Percentiles rank a stretch among this genome's conserved stretches.
These are phyloP conservation scores for Coffea humblotiana DNA, from an alignment of 305 asterid genomes.

Conservation along the genomic window DNA sequence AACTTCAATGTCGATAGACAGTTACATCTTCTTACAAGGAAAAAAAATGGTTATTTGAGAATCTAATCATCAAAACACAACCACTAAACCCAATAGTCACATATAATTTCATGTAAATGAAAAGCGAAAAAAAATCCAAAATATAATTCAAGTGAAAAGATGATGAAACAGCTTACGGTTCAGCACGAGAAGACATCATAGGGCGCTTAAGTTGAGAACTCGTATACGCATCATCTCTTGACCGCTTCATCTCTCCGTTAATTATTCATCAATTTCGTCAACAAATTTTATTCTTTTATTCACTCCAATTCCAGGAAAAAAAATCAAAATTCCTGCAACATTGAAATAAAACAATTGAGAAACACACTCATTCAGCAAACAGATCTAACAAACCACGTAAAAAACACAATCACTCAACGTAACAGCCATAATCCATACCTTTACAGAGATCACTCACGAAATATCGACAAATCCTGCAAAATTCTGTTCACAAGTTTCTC, in stretches of 20 bases:
- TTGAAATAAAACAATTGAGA: constrained; percentile 13
- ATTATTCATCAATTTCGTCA: constrained; percentile 24
- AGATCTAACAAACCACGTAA: constrained; percentile 49
- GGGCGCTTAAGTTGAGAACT: constrained; percentile 59
- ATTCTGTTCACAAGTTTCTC: constrained; percentile 31
- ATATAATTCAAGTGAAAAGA: constrained; percentile 1
- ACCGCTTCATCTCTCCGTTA: constrained; percentile 64
- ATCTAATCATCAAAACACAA: constrained; percentile 6
- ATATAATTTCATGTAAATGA: not conserved
- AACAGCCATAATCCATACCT: constrained; percentile 42
- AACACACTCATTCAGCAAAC: constrained; percentile 28
- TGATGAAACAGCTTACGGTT: constrained; percentile 51
- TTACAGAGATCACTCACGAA: constrained; percentile 49
- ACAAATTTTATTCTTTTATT: constrained; percentile 36
- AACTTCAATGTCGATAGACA: not conserved
- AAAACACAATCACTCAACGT: constrained; percentile 11
- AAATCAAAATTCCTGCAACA: constrained; percentile 27
- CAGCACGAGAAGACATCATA: constrained; percentile 49
- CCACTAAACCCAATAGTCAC: not conserved
- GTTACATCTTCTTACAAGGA: not conserved
- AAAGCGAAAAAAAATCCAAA: not conserved
- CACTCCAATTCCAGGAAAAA: constrained; percentile 39
- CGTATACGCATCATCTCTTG: constrained; percentile 54
- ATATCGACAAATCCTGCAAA: constrained; percentile 26
- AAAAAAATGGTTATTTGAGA: not conserved